phyloP scores from a whole-genome alignment of 257 asterid species.

The Apocynum venetum region DNA sequence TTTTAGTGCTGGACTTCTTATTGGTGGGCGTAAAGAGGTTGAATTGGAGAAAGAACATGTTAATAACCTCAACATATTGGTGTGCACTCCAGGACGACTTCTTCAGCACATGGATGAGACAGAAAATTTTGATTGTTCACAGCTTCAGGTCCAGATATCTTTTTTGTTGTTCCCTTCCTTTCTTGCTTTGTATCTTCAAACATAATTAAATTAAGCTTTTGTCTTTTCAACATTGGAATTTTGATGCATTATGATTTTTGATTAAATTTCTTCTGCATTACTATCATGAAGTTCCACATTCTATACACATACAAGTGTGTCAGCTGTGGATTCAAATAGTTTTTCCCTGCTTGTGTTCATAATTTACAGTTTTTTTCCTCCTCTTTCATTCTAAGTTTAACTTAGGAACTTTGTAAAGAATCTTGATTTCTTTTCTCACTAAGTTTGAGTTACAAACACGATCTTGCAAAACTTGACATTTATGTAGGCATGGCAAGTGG shows the following conservation, averaged over 20 bases:
- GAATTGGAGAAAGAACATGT: slow-evolving; percentile 83
- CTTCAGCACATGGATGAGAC: slow-evolving; percentile 99
- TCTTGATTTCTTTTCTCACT: background rate
- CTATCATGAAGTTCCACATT: background rate
- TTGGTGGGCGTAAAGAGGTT: slow-evolving; percentile 94
- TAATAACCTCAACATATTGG: slow-evolving; percentile 72
- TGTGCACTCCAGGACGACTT: slow-evolving; percentile 96
- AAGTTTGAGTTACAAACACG: background rate
- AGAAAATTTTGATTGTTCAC: slow-evolving; percentile 85
- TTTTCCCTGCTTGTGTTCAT: background rate
- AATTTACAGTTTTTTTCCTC: background rate
- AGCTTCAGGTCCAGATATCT: slow-evolving; percentile 68
- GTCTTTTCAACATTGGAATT: background rate
- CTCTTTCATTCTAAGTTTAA: background rate
- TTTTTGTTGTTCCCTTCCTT: slow-evolving; percentile 11
- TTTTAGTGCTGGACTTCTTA: slow-evolving; percentile 93
- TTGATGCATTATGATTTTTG: background rate
- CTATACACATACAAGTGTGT: background rate
- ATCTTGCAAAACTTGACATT: background rate
- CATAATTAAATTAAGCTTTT: background rate
- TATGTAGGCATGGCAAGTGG: background rate
- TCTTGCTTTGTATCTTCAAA: background rate
- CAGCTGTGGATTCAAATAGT: background rate
- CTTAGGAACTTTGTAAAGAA: background rate
- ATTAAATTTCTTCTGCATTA: background rate